These are phyloP conservation scores for Aspergillus niger DNA, from an alignment of 2,329 filamentous ascomycete genomes.

Conservation along the genomic window DNA sequence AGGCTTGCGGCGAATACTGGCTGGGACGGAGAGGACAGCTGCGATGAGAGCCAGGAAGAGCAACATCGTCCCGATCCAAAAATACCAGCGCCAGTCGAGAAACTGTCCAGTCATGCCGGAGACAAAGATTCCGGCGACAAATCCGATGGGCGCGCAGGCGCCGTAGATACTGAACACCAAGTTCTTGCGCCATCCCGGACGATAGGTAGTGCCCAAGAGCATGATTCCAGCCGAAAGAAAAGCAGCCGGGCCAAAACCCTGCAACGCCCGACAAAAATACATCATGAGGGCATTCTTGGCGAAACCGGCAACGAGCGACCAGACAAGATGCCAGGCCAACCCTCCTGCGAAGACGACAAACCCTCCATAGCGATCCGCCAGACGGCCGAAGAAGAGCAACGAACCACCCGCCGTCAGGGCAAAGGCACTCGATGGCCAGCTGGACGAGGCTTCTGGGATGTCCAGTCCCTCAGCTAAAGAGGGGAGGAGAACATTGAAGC, in stretches of 20 bases:
- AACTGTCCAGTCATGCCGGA: slow-evolving; percentile 61
- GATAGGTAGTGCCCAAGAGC: slow-evolving; percentile 65
- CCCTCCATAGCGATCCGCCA: slow-evolving; percentile 64
- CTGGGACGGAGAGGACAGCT: slow-evolving; percentile 38
- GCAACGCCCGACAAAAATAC: slow-evolving; percentile 71
- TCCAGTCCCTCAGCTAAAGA: slow-evolving; percentile 62
- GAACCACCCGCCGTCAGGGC: slow-evolving; percentile 53
- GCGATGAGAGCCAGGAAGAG: slow-evolving; percentile 51
- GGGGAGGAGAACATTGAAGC: slow-evolving; percentile 71
- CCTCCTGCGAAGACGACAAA: slow-evolving; percentile 66
- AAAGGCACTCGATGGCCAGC: slow-evolving; percentile 57
- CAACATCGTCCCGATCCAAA: slow-evolving; percentile 61
- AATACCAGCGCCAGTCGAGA: slow-evolving; percentile 66
- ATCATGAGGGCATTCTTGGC: slow-evolving; percentile 68
- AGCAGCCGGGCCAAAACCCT: slow-evolving; percentile 72
- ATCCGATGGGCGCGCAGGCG: slow-evolving; percentile 52
- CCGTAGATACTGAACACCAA: slow-evolving; percentile 64
- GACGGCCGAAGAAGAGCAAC: slow-evolving; percentile 56
- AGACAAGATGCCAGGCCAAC: slow-evolving; percentile 64
- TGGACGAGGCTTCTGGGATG: slow-evolving; percentile 66
- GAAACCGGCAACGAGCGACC: slow-evolving; percentile 71
- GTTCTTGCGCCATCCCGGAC: slow-evolving; percentile 70
- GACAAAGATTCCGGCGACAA: slow-evolving; percentile 63
- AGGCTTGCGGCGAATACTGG: slow-evolving; percentile 28
- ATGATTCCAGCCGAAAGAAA: slow-evolving; percentile 70